Percentiles rank a stretch among this genome's conserved stretches.
Evolutionary conservation across 2,329 filamentous ascomycete genomes (phyloP).

Genomic region (Fusarium pilosicola): DNA sequence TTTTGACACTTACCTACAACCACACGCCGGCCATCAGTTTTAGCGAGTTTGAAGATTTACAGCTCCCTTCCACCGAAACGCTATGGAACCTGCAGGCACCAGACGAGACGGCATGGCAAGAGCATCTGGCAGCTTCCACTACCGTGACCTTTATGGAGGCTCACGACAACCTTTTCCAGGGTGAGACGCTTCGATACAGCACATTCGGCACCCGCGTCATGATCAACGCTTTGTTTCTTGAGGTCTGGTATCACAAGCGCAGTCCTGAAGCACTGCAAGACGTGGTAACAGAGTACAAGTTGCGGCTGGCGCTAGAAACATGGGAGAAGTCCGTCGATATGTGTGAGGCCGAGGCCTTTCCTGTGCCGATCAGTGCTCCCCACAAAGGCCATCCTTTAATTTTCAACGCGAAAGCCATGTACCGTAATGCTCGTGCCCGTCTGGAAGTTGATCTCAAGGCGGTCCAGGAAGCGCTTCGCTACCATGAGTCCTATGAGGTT

Average conservation of each 20-base stretch:
- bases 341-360: slow-evolving; percentile 89
- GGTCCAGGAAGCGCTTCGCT: slow-evolving; percentile 94
- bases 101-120: slow-evolving; percentile 86
- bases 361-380: slow-evolving; percentile 90
- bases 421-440: slow-evolving; percentile 90
- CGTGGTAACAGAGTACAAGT: slow-evolving; percentile 97
- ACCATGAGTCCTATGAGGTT: slow-evolving; percentile 97
- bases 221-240: slow-evolving; percentile 98
- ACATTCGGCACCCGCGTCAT: slow-evolving; percentile 97
- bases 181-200: slow-evolving; percentile 89
- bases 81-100: slow-evolving; percentile 87
- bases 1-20: slow-evolving; percentile 95
- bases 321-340: slow-evolving; percentile 97
- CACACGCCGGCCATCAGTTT: slow-evolving; percentile 98
- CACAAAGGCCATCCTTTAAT: slow-evolving; percentile 96
- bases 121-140: slow-evolving; percentile 75
- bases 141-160: slow-evolving; percentile 91
- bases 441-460: slow-evolving; percentile 95
- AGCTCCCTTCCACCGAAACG: slow-evolving; percentile 91
- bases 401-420: slow-evolving; percentile 98
- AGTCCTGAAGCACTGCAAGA: slow-evolving; percentile 97
- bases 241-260: slow-evolving; percentile 99
- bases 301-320: slow-evolving; percentile 93
- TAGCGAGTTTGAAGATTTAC: slow-evolving; percentile 94
- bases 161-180: slow-evolving; percentile 95